These are phyloP conservation scores for Graphiopsis chlorocephala DNA, from an alignment of 2,329 filamentous ascomycete genomes.

Conservation along the genomic window DNA sequence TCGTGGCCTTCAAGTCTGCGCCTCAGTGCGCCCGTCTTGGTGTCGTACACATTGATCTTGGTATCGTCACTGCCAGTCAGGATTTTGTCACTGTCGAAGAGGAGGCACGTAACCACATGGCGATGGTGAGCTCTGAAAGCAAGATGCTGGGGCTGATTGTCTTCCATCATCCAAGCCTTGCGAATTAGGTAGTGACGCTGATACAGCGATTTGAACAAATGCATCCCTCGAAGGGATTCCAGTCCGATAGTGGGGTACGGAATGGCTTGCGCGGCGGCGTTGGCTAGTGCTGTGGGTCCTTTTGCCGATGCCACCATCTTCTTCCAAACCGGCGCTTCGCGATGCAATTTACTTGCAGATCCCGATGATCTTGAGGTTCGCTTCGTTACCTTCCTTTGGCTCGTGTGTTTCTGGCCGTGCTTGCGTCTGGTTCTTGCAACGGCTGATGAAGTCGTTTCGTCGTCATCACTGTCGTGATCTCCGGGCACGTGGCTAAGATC, in stretches of 20 bases:
- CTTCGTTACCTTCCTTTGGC: constrained; percentile 10
- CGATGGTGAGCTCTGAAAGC: constrained; percentile 95
- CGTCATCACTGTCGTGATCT: constrained; percentile 29
- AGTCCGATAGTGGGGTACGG: constrained; percentile 79
- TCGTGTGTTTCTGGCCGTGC: constrained; percentile 7
- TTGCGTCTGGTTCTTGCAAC: constrained; percentile 22
- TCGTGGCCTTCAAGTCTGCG: constrained; percentile 89
- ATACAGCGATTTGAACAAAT: constrained; percentile 95
- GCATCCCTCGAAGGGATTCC: constrained; percentile 73
- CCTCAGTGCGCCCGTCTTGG: constrained; percentile 82
- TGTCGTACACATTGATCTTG: constrained; percentile 96
- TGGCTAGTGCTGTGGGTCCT: constrained; percentile 82
- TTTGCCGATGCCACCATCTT: constrained; percentile 58
- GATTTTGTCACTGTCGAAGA: constrained; percentile 98
- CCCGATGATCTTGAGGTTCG: constrained; percentile 8
- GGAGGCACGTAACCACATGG: constrained; percentile 94
- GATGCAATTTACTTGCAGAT: constrained; percentile 3
- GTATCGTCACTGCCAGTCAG: constrained; percentile 97
- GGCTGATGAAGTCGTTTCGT: constrained; percentile 31
- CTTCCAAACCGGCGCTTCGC: constrained; percentile 41
- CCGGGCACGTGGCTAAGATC: constrained; percentile 64
- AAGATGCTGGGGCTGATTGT: constrained; percentile 82
- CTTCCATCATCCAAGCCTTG: constrained; percentile 82
- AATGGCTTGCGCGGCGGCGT: constrained; percentile 76
- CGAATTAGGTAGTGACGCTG: constrained; percentile 88